Conservation (phyloP, 208 protist species). For the Leishmania braziliensis region DNA sequence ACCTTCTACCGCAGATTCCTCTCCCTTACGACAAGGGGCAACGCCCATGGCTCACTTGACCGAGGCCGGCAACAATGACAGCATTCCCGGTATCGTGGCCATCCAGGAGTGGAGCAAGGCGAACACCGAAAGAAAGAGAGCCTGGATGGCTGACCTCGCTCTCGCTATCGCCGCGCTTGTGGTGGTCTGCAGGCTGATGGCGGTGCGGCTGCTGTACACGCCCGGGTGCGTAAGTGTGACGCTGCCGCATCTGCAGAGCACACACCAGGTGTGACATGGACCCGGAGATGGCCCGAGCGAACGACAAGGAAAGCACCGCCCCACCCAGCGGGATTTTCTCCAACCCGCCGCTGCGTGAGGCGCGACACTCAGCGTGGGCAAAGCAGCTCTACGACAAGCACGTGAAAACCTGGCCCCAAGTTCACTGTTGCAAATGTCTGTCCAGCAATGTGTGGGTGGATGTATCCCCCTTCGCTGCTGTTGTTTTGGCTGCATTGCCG, state of each 20-base stretch:
- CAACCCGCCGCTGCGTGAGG: constrained; percentile 10
- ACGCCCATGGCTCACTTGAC: constrained; percentile 3
- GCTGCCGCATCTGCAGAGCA: constrained; percentile 10
- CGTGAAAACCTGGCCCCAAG: not conserved
- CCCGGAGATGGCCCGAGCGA: constrained; percentile 3
- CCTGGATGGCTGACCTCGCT: constrained; percentile 26
- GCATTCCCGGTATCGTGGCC: constrained; percentile 6
- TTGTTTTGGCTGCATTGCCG: not conserved
- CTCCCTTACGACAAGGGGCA: constrained; percentile 2
- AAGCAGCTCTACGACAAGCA: not conserved
- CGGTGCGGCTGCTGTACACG: constrained; percentile 16
- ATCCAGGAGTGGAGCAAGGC: constrained; percentile 4
- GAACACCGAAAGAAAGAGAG: constrained; percentile 1
- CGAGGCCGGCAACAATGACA: constrained; percentile 9
- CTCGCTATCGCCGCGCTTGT: constrained; percentile 8
- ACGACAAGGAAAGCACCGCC: not conserved
- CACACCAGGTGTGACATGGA: constrained; percentile 6
- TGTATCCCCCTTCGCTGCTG: not conserved
- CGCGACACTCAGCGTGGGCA: not conserved
- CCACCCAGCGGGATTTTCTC: not conserved
- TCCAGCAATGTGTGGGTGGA: not conserved
- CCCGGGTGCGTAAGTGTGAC: constrained; percentile 4
- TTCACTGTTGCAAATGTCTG: not conserved
- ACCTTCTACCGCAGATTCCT: constrained; percentile 25
- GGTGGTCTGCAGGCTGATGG: constrained; percentile 2